phyloP scores from a whole-genome alignment of 345 rosid genomes.

The Acer campestre region DNA sequence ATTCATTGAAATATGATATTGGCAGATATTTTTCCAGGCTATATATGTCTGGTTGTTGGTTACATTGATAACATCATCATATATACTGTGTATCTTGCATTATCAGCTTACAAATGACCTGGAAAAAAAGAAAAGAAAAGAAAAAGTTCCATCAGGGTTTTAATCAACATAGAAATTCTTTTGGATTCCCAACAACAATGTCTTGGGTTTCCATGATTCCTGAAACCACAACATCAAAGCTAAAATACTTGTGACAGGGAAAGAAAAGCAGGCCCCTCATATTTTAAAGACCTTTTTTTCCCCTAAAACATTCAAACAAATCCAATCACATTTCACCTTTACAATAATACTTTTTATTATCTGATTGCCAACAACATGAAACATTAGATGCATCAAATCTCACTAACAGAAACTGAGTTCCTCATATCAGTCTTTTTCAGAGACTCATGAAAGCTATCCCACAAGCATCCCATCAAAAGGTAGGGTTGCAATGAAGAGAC shows the following conservation, averaged over 20 bases:
- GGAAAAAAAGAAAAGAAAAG: not conserved
- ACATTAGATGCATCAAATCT: slow-evolving; percentile 44
- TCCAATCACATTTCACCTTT: slow-evolving; percentile 41
- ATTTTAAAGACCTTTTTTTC: slow-evolving; percentile 19
- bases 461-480: slow-evolving; percentile 44
- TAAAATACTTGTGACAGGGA: slow-evolving; percentile 6
- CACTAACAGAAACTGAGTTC: slow-evolving; percentile 22
- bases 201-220: slow-evolving; percentile 21
- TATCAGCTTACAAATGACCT: not conserved
- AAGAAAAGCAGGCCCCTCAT: slow-evolving; percentile 19
- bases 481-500: slow-evolving; percentile 27
- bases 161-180: slow-evolving; percentile 19
- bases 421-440: slow-evolving; percentile 23
- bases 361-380: slow-evolving; percentile 38
- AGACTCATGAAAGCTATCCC: slow-evolving; percentile 32
- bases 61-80: not conserved
- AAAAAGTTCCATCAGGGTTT: slow-evolving; percentile 2
- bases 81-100: not conserved
- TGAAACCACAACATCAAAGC: slow-evolving; percentile 13
- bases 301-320: slow-evolving; percentile 51
- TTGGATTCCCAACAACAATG: slow-evolving; percentile 19
- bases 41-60: not conserved
- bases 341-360: slow-evolving; percentile 14
- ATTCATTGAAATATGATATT: not conserved
- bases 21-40: not conserved